These are phyloP conservation scores for Suillus decipiens DNA, from an alignment of 768 basidiomycete genomes.

Conservation along the genomic window DNA sequence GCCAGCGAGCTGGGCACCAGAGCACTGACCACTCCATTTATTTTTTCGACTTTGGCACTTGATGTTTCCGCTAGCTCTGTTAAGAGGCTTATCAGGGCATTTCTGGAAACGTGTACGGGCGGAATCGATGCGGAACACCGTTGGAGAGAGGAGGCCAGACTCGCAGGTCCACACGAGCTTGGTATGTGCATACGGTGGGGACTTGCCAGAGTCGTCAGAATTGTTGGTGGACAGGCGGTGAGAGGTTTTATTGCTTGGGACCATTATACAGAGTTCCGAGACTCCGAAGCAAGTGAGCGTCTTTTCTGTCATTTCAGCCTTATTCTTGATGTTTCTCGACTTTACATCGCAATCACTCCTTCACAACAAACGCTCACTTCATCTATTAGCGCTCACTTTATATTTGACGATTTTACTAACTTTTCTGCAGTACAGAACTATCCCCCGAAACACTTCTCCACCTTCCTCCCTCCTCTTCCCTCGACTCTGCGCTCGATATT, in stretches of 20 bases:
- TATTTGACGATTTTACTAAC: constrained; percentile 5
- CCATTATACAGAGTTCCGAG: constrained; percentile 77
- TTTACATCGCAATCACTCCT: constrained; percentile 15
- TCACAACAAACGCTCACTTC: constrained; percentile 9
- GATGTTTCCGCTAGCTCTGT: constrained; percentile 79
- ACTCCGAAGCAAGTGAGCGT: constrained; percentile 75
- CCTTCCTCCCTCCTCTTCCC: constrained; percentile 58
- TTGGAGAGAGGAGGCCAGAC: constrained; percentile 80
- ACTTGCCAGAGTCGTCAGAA: constrained; percentile 73
- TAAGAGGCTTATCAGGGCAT: constrained; percentile 76
- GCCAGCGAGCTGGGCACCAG: constrained; percentile 69
- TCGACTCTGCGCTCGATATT: constrained; percentile 61
- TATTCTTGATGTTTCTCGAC: constrained; percentile 24
- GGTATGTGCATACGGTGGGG: constrained; percentile 95
- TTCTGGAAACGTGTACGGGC: constrained; percentile 62
- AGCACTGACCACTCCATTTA: constrained; percentile 85
- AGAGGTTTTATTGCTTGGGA: constrained; percentile 88
- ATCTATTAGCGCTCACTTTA: background rate
- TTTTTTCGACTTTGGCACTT: constrained; percentile 87
- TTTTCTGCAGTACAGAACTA: constrained; percentile 52
- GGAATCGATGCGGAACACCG: constrained; percentile 47
- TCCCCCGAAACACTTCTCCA: constrained; percentile 70
- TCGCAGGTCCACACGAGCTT: constrained; percentile 85
- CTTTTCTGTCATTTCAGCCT: constrained; percentile 20
- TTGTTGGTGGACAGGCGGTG: constrained; percentile 69